Evolutionary conservation across 2,329 filamentous ascomycete species (phyloP).

Genomic region (Fusarium domesticum): DNA sequence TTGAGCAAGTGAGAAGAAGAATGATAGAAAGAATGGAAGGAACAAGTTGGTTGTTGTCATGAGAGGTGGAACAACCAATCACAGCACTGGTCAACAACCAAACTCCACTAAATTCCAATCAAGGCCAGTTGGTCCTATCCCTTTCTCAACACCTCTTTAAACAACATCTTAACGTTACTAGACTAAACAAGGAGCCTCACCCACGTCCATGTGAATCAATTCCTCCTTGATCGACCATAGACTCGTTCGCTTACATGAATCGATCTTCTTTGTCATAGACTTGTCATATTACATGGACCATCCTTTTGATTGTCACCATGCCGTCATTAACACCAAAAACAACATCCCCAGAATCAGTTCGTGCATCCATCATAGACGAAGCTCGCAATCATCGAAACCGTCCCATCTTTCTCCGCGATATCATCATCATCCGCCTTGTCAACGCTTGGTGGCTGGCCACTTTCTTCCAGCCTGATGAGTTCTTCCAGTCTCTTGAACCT

Average conservation of each 20-base stretch:
- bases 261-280: too few species aligned
- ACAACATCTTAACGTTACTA: too few species aligned
- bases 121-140: background rate
- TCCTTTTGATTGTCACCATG: constrained; percentile 7
- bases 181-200: too few species aligned
- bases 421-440: constrained; percentile 69
- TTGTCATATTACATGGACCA: too few species aligned
- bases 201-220: too few species aligned
- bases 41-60: too few species aligned
- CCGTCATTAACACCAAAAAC: constrained; percentile 5
- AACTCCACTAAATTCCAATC: background rate
- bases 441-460: constrained; percentile 78
- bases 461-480: constrained; percentile 98
- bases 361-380: constrained; percentile 10
- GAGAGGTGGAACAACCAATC: background rate
- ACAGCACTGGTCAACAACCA: background rate
- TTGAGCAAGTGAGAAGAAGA: too few species aligned
- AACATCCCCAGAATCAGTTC: constrained; percentile 1
- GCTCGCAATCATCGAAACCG: constrained; percentile 23
- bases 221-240: too few species aligned
- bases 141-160: too few species aligned
- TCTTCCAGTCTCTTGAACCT: constrained; percentile 91
- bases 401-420: constrained; percentile 32
- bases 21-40: too few species aligned
- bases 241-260: too few species aligned